phyloP scores from a whole-genome alignment of 2,329 filamentous ascomycete genomes.

The Colletotrichum truncatum region DNA sequence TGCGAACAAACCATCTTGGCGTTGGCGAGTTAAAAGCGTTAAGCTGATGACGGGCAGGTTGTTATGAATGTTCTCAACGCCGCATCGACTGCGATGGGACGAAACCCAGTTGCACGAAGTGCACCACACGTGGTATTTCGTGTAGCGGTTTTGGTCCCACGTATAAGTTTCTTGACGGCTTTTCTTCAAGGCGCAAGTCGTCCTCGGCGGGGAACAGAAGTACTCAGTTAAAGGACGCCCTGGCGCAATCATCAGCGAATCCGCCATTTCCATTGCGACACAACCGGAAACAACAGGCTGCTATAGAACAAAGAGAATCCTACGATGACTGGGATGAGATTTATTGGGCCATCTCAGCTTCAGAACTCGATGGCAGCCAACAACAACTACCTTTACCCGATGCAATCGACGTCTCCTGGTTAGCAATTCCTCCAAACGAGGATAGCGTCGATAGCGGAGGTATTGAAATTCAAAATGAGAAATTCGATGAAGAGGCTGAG shows the following conservation, averaged over 20 bases:
- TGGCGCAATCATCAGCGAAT: constrained; percentile 18
- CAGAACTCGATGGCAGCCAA: background rate
- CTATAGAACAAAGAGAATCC: too few relatives aligned
- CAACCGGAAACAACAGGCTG: background rate
- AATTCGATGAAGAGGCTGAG: background rate
- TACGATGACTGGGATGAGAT: background rate
- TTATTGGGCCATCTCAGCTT: background rate
- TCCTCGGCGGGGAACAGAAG: background rate
- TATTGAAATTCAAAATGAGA: too few relatives aligned
- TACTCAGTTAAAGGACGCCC: constrained; percentile 6
- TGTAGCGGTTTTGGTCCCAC: constrained; percentile 41
- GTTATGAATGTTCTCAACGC: constrained; percentile 45
- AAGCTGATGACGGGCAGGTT: constrained; percentile 34
- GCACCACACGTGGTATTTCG: constrained; percentile 38
- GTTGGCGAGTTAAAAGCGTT: background rate
- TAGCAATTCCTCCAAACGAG: background rate
- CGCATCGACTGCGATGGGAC: constrained; percentile 45
- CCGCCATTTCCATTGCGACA: too few relatives aligned
- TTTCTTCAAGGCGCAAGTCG: constrained; percentile 3
- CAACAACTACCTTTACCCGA: background rate
- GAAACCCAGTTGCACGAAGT: constrained; percentile 42
- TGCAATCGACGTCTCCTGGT: background rate
- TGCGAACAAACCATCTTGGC: background rate
- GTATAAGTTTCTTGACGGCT: constrained; percentile 38
- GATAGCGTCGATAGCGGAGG: background rate